These are phyloP conservation scores for Metschnikowia gelsemii DNA, from an alignment of 805 yeast species.

Conservation along the genomic window DNA sequence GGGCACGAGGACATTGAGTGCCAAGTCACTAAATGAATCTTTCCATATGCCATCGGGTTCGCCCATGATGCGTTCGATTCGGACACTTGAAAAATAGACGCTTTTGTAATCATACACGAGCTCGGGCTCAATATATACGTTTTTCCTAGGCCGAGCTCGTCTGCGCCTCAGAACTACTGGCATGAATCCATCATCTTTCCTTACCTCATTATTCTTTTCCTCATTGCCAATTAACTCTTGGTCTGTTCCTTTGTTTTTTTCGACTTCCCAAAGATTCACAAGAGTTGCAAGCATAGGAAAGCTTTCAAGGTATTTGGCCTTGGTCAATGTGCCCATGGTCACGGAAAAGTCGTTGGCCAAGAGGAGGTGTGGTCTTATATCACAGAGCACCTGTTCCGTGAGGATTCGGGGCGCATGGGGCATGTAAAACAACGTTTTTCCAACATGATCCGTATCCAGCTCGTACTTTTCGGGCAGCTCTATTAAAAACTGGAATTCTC, in stretches of 20 bases:
- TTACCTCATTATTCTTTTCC: too few species aligned
- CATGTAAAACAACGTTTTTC: slow-evolving; percentile 51
- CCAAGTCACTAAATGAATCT: slow-evolving; percentile 22
- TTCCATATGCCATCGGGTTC: slow-evolving; percentile 27
- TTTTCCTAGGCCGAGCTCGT: slow-evolving; percentile 22
- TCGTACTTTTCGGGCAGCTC: slow-evolving; percentile 13
- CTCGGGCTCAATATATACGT: slow-evolving; percentile 30
- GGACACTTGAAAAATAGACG: slow-evolving; percentile 31
- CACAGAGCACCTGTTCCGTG: slow-evolving; percentile 41
- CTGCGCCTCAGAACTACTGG: slow-evolving; percentile 23
- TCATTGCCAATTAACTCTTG: not conserved
- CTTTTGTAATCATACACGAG: slow-evolving; percentile 31
- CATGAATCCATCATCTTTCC: slow-evolving; percentile 26
- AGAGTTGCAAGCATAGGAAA: slow-evolving; percentile 47
- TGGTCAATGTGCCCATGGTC: slow-evolving; percentile 55
- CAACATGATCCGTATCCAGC: not conserved
- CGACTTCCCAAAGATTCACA: slow-evolving; percentile 22
- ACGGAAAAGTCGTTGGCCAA: slow-evolving; percentile 53
- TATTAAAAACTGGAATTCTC: slow-evolving; percentile 15
- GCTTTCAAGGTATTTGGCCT: slow-evolving; percentile 38
- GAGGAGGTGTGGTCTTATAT: slow-evolving; percentile 36
- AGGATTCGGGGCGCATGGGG: slow-evolving; percentile 73
- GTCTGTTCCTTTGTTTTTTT: slow-evolving; percentile 3
- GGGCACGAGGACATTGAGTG: slow-evolving; percentile 13
- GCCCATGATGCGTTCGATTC: slow-evolving; percentile 22